Evolutionary conservation across 2,329 filamentous ascomycete genomes (phyloP), one percentile per base, ranked within the genome.

Genomic region (Neoarthrinium moseri): DNA sequence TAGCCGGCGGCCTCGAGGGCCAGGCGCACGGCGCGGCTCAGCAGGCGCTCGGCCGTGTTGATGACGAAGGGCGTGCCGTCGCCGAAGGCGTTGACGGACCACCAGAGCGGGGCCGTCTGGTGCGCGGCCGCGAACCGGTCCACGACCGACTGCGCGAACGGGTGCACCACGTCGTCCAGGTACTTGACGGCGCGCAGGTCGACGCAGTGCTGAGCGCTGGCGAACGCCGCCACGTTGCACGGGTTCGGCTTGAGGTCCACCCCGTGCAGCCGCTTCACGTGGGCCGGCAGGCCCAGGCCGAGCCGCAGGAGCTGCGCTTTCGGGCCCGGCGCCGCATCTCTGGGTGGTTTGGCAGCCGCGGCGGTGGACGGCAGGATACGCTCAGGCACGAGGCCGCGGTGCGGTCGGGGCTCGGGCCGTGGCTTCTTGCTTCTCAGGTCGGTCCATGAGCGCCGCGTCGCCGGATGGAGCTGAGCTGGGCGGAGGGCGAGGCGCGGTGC

Each of bases 91-190:
- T 34, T 26, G 26, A 32, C 37, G 18, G 37, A 35, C 22, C 46
- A 50, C 62, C 62, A 64, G 10, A 65, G 48, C 23, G 61, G 56
- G 38, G 53, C 35, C 10, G 56, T 52, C 4, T 47, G 57, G 53
- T 59, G 57, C 23, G 46, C 27, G 13, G 15, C 48, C 6, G 60
- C 53, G 49, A 64, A 65, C 10, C 54, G 47, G 21, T 62, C 54
- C 20, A 64, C 49, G 15, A 61, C 30, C n/a, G 58, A 51, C 43
- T 57, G 58, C 5, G 54, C 43, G 29, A 59, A 54, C 7, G 60
- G 57, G 36, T 62, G 58, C 44, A 58, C 57, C 8, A 38, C 5
- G 20, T 43, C 50, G 27, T 59, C 60, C 32, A 68, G 52, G 46
- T 59, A 65, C 29, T 52, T 58, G 53, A 58, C 51, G 32, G 53